These are phyloP conservation scores for Taiozyma sp. DNA, from an alignment of 1,139 yeast species.

Conservation along the genomic window DNA sequence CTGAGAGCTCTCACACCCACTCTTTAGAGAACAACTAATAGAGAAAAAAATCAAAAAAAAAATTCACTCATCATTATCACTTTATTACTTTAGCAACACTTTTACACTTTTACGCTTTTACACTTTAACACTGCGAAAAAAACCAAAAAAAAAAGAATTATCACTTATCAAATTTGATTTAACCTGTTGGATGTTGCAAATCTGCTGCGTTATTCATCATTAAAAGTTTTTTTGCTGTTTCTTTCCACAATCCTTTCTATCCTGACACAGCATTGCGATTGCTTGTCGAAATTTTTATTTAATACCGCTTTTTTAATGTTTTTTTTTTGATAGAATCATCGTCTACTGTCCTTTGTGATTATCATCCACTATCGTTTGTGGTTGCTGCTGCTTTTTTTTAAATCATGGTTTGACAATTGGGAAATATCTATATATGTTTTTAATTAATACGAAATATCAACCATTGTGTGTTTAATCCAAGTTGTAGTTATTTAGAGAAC, in stretches of 20 bases:
- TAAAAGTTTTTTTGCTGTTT: not conserved
- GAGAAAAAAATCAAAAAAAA: not conserved
- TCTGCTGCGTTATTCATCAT: not conserved
- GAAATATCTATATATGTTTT: not conserved
- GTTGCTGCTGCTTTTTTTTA: not conserved
- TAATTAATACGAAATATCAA: not conserved
- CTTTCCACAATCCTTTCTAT: no score
- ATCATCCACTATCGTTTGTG: no score
- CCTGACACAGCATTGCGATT: no score
- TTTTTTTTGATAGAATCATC: not conserved
- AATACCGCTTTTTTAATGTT: not conserved
- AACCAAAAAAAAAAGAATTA: conserved; percentile 1
- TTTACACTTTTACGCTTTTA: not conserved
- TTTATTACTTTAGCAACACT: not conserved
- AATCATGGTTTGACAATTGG: not conserved
- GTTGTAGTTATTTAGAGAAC: not conserved
- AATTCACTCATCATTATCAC: not conserved
- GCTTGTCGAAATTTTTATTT: no score
- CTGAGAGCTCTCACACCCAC: not conserved
- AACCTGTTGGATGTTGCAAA: not conserved
- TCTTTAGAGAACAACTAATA: no score
- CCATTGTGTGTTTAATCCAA: not conserved
- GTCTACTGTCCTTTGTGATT: not conserved
- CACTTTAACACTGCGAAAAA: not conserved
- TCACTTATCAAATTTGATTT: not conserved